Evolutionary conservation across 768 basidiomycete genomes (phyloP).

Genomic region (Hericium coralloides): DNA sequence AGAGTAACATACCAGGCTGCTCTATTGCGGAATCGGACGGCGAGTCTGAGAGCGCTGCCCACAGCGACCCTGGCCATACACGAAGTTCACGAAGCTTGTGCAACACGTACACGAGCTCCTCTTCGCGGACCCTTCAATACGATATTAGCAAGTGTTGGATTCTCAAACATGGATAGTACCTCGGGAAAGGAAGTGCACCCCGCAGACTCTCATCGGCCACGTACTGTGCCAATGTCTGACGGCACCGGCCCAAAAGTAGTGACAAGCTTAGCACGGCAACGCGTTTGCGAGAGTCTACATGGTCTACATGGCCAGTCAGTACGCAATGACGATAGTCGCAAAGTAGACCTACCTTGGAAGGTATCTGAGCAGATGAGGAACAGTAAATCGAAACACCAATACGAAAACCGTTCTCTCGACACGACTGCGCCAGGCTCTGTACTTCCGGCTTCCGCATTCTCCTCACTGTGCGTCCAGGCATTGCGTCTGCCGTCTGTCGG

Average conservation of each 20-base stretch:
- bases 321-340: not conserved
- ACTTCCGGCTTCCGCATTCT: constrained; percentile 19
- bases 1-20: constrained; percentile 44
- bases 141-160: not conserved
- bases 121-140: constrained; percentile 64
- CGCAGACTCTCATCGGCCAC: constrained; percentile 79
- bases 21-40: constrained; percentile 44
- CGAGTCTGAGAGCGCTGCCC: constrained; percentile 64
- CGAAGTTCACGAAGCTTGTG: constrained; percentile 63
- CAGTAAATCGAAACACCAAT: constrained; percentile 87
- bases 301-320: constrained; percentile 34
- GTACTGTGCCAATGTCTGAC: constrained; percentile 56
- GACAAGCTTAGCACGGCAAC: constrained; percentile 69
- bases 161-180: constrained; percentile 34
- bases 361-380: constrained; percentile 71
- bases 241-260: constrained; percentile 70
- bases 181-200: constrained; percentile 83
- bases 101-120: constrained; percentile 81
- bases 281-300: constrained; percentile 49
- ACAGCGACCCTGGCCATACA: constrained; percentile 70
- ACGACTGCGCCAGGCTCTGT: constrained; percentile 48
- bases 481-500: constrained; percentile 1
- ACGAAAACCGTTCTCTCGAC: constrained; percentile 79
- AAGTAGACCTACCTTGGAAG: constrained; percentile 39
- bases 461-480: not conserved